phyloP scores from a whole-genome alignment of 2,329 filamentous ascomycete genomes.

The Epichloe sibirici region DNA sequence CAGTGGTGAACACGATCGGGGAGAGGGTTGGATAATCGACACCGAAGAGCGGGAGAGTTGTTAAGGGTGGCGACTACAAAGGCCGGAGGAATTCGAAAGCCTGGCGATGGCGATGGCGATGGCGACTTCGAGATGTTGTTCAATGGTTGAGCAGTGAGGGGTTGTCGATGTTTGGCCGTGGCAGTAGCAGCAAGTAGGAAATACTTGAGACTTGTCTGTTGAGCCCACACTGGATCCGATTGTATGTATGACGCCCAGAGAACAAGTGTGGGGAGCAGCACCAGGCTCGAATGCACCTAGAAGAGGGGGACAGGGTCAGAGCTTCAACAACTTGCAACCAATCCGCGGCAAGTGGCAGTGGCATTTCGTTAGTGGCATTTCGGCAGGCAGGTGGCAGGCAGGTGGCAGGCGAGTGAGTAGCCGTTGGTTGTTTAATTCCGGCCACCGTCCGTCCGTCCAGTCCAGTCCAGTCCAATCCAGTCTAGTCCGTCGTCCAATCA shows the following conservation, averaged over 20 bases:
- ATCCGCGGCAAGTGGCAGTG: background rate
- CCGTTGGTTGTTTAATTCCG: too few relatives aligned
- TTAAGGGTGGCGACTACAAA: background rate
- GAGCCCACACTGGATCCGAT: too few relatives aligned
- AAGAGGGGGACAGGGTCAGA: too few relatives aligned
- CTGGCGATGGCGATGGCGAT: background rate
- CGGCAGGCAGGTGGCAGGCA: background rate
- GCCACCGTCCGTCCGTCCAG: too few relatives aligned
- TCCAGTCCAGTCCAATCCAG: too few relatives aligned
- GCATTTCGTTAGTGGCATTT: background rate
- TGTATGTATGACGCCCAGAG: background rate
- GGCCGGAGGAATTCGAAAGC: background rate
- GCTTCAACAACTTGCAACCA: too few relatives aligned
- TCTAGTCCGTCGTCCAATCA: too few relatives aligned
- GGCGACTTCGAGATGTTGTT: background rate
- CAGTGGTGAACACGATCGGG: background rate
- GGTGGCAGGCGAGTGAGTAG: too few relatives aligned
- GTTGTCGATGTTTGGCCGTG: background rate
- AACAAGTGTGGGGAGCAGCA: background rate
- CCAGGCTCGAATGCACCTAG: too few relatives aligned
- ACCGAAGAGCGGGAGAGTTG: slow-evolving; percentile 3
- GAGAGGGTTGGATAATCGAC: background rate
- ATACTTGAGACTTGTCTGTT: background rate
- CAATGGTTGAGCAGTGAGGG: background rate
- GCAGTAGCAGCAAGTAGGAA: background rate